Evolutionary conservation across 805 yeast species (phyloP), one percentile per base, ranked within the genome.

Genomic region (Candida khao-thaluensis): DNA sequence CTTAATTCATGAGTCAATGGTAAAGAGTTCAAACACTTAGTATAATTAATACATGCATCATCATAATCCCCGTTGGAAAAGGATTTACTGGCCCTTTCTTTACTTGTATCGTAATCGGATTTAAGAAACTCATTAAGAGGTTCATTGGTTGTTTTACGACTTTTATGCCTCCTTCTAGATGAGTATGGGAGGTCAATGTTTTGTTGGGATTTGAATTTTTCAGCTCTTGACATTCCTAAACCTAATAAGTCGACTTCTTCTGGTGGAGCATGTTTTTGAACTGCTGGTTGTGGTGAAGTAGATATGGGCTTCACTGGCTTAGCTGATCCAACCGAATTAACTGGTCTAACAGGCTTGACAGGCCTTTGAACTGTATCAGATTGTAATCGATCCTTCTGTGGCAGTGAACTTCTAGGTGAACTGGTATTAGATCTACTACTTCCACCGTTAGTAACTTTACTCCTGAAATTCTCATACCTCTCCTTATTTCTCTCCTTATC

Each of bases 41-140:
- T 69, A 55, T 85, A 93, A 38, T 71, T 69, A 20, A 64, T 72
- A 10, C 77, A 65, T 0, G 99, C 90, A 4, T 65, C 54, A 3
- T 79, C 58, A 56, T 83, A 93, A 57, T 93, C 91, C 14, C 99
- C 99, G n/a, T 78, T 73, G 40, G 77, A 76, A 65, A 81, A 93
- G 1, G 79, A 71, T 12, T 71, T 71, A 5, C 77, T 64, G 5
- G 89, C 99, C 17, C 70, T 70, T 6, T 59, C 61, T 43, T 79
- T 77, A 20, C 70, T 65, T 17, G 72, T 73, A 6, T 68, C 65
- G 65, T 80, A 49, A 64, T 65, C 62, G 27, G 63, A 62, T 48
- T 63, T 65, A 24, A 62, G 60, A 49, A 71, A 63, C 28, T 66
- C 64, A 48, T 69, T 61, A 35, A 69, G 48, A 1, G 63, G 58